Conservation (phyloP, 2,329 filamentous ascomycete genomes). For the Emericellopsis cladophorae region DNA sequence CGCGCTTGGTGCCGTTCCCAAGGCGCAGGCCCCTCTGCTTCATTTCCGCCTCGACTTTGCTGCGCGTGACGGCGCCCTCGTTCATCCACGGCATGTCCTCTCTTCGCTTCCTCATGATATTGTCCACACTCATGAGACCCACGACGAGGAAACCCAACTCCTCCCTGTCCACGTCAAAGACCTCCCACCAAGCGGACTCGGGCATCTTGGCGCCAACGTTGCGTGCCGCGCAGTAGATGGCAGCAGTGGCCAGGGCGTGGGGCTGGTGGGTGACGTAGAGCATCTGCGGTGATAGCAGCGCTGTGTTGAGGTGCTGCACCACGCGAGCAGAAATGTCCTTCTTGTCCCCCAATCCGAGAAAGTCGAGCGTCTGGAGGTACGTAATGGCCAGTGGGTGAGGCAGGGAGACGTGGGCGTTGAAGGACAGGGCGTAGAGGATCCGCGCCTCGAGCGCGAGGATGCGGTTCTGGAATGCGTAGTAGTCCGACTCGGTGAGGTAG, state of each 20-base stretch:
- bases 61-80: slow-evolving; percentile 42
- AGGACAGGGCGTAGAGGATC: slow-evolving; percentile 64
- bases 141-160: slow-evolving; percentile 89
- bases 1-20: slow-evolving; percentile 14
- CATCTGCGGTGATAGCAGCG: slow-evolving; percentile 75
- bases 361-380: slow-evolving; percentile 81
- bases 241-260: slow-evolving; percentile 69
- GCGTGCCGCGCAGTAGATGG: slow-evolving; percentile 78
- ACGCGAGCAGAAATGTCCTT: slow-evolving; percentile 49
- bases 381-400: slow-evolving; percentile 82
- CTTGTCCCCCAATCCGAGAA: slow-evolving; percentile 29
- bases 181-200: slow-evolving; percentile 88
- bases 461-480: slow-evolving; percentile 48
- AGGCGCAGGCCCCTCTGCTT: slow-evolving; percentile 31
- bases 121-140: slow-evolving; percentile 66
- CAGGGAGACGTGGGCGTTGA: slow-evolving; percentile 73
- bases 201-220: slow-evolving; percentile 70
- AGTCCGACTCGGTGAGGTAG: slow-evolving; percentile 62
- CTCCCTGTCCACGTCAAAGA: slow-evolving; percentile 91
- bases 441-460: slow-evolving; percentile 66
- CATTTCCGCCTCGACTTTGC: slow-evolving; percentile 47
- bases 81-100: slow-evolving; percentile 37
- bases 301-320: slow-evolving; percentile 73
- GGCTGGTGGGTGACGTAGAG: slow-evolving; percentile 90
- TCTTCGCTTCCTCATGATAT: slow-evolving; percentile 49